A percentile compares a stretch with the other conserved stretches of the same genome.
Evolutionary conservation across 2,329 filamentous ascomycete species (phyloP).

Genomic region (Periconia digitata): DNA sequence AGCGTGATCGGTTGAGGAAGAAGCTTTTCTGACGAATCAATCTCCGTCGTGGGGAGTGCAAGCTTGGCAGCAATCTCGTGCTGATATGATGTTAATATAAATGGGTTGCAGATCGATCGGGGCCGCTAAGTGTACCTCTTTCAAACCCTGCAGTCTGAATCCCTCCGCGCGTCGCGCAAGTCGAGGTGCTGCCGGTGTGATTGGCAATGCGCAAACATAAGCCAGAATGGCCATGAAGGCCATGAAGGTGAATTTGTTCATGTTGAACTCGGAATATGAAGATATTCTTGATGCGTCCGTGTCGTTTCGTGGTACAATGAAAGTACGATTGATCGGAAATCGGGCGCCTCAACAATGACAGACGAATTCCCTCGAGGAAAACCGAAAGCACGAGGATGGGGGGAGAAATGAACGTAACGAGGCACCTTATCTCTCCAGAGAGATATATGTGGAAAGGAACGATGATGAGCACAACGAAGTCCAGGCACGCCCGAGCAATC

Average conservation of each 20-base stretch:
- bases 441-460: slow-evolving; percentile 6
- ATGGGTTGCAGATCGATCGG: background rate
- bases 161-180: slow-evolving; percentile 35
- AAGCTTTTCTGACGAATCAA: slow-evolving; percentile 10
- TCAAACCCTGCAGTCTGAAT: slow-evolving; percentile 35
- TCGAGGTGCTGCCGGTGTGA: slow-evolving; percentile 38
- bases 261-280: slow-evolving; percentile 6
- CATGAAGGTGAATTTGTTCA: slow-evolving; percentile 30
- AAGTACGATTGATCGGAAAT: slow-evolving; percentile 6
- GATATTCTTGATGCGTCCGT: slow-evolving; percentile 4
- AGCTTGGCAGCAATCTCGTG: slow-evolving; percentile 38
- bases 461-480: slow-evolving; percentile 4
- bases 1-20: slow-evolving; percentile 19
- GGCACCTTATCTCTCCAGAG: slow-evolving; percentile 4
- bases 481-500: slow-evolving; percentile 8
- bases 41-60: slow-evolving; percentile 15
- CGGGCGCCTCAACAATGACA: slow-evolving; percentile 12
- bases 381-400: slow-evolving; percentile 7
- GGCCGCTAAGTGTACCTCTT: slow-evolving; percentile 26
- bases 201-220: slow-evolving; percentile 32
- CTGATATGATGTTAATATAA: slow-evolving; percentile 23
- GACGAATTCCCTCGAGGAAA: slow-evolving; percentile 16
- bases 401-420: slow-evolving; percentile 7
- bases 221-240: slow-evolving; percentile 27
- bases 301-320: slow-evolving; percentile 1